Percentiles rank a stretch among this genome's conserved stretches.
These are phyloP conservation scores for Candida hispaniensis DNA, from an alignment of 805 yeast species.

Conservation along the genomic window DNA sequence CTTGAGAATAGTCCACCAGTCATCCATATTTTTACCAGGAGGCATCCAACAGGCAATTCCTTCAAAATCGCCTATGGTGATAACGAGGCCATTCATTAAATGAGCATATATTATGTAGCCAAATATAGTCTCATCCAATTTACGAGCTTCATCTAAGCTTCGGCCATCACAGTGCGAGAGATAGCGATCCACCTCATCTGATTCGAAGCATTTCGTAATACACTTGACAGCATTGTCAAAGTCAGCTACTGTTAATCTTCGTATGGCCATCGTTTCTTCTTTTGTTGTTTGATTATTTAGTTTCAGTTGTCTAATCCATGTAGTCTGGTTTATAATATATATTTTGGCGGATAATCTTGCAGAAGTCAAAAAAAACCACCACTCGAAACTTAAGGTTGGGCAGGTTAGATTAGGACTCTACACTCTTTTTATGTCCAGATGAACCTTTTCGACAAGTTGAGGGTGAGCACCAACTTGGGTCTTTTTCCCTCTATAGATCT, in stretches of 20 bases:
- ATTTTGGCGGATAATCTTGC: no score
- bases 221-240: slow-evolving; percentile 42
- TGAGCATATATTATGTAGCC: slow-evolving; percentile 45
- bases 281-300: no score
- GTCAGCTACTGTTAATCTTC: slow-evolving; percentile 13
- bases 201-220: slow-evolving; percentile 41
- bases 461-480: no score
- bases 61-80: slow-evolving; percentile 40
- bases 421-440: no score
- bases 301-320: no score
- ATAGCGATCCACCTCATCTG: slow-evolving; percentile 45
- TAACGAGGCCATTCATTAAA: slow-evolving; percentile 40
- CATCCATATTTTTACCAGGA: slow-evolving; percentile 23
- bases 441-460: no score
- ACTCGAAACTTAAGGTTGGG: no score
- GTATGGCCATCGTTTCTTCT: slow-evolving; percentile 12
- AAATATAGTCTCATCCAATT: slow-evolving; percentile 40
- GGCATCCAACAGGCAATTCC: slow-evolving; percentile 33
- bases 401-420: no score
- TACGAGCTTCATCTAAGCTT: slow-evolving; percentile 30
- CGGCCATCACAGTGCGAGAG: slow-evolving; percentile 35
- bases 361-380: no score
- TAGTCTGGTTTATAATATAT: no score
- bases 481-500: no score
- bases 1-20: slow-evolving; percentile 22